Conservation (phyloP, 192 early-diverging fungal genomes). For the Backusella psychrophila region DNA sequence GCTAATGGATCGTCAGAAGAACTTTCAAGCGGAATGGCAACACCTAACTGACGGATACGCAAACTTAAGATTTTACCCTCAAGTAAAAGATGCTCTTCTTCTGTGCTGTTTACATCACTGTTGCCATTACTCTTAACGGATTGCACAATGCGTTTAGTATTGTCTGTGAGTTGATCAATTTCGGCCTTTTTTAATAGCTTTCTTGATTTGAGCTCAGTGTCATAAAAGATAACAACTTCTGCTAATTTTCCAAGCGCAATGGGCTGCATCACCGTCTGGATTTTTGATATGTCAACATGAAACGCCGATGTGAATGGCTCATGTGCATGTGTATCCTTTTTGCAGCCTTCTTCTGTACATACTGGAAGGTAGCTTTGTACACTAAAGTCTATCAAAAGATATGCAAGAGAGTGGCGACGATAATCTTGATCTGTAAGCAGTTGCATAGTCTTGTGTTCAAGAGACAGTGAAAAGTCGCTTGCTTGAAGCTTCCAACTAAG, state of each 20-base stretch:
- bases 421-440: constrained; percentile 21
- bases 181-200: constrained; percentile 56
- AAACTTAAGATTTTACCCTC: constrained; percentile 51
- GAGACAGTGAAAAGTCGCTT: constrained; percentile 55
- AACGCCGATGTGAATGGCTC: constrained; percentile 26
- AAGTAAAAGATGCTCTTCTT: constrained; percentile 53
- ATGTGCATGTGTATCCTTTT: neutral
- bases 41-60: constrained; percentile 52
- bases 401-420: constrained; percentile 52
- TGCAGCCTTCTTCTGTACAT: neutral
- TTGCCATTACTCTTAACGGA: constrained; percentile 43
- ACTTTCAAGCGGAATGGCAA: constrained; percentile 59
- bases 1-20: neutral
- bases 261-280: constrained; percentile 74
- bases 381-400: constrained; percentile 60
- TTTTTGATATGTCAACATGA: constrained; percentile 54
- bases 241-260: constrained; percentile 60
- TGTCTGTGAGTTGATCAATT: constrained; percentile 57
- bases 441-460: constrained; percentile 45
- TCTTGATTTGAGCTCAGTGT: constrained; percentile 58
- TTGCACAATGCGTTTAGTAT: constrained; percentile 63
- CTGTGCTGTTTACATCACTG: constrained; percentile 26
- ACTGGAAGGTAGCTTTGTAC: constrained; percentile 50
- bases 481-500: constrained; percentile 52
- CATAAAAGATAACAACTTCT: constrained; percentile 65